phyloP scores from a whole-genome alignment of 2,329 filamentous ascomycete species.

The Botrytis cinerea region DNA sequence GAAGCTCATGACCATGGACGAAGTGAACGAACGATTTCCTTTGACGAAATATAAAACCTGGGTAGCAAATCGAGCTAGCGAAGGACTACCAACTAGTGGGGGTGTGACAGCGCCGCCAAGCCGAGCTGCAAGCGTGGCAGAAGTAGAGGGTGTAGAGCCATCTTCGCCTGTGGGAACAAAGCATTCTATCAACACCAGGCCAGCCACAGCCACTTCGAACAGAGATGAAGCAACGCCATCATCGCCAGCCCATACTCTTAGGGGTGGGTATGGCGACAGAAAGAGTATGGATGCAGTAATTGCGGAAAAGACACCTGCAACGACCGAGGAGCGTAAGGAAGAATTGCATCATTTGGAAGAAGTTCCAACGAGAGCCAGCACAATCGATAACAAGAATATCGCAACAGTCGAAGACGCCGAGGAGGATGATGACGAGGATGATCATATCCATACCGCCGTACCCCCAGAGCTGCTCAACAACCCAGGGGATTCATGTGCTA shows the following conservation, averaged over 20 bases:
- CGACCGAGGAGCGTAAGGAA: constrained; percentile 33
- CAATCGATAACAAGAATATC: constrained; percentile 44
- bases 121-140: constrained; percentile 70
- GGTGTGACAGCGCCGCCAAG: constrained; percentile 77
- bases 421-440: constrained; percentile 74
- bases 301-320: constrained; percentile 30
- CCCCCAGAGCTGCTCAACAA: constrained; percentile 78
- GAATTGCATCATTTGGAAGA: constrained; percentile 35
- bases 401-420: constrained; percentile 50
- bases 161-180: constrained; percentile 41
- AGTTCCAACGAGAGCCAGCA: constrained; percentile 39
- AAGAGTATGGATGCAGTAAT: constrained; percentile 30
- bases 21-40: constrained; percentile 96
- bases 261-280: constrained; percentile 25
- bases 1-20: constrained; percentile 98
- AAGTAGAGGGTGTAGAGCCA: constrained; percentile 59
- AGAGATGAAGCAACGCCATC: constrained; percentile 26
- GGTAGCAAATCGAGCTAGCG: constrained; percentile 78
- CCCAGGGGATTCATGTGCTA: constrained; percentile 91
- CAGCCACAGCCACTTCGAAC: constrained; percentile 33
- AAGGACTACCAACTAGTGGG: constrained; percentile 80
- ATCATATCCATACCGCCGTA: constrained; percentile 78
- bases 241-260: constrained; percentile 26
- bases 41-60: constrained; percentile 96
- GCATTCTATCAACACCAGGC: constrained; percentile 41